Evolutionary conservation across 23 red algal genomes (phyloP), one percentile per base, ranked within the genome.

Genomic region (Gracilaria vermiculophylla): DNA sequence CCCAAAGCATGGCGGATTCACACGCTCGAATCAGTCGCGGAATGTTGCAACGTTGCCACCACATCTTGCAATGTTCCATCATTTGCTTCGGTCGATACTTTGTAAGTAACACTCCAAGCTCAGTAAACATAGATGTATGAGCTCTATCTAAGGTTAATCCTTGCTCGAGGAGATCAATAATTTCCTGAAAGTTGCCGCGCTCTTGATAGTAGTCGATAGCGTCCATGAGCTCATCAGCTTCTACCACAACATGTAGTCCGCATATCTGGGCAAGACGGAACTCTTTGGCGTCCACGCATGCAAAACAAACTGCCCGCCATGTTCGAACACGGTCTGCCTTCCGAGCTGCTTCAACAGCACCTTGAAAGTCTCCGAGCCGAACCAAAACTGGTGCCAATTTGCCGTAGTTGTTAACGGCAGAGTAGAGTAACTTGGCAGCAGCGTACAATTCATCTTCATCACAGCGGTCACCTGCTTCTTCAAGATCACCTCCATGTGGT

Each of bases 21-120:
- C 87, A 91, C 13, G 97, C 92, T 39, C 90, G 90, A 49, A 99
- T 92, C 36, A 95, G 71, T 17, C 92, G 80, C 12, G 93, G 92
- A 42, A 99, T 76, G 75, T 91, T 95, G 76, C 91, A 94, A 48
- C 89, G 80, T 57, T 92, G 89, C 97, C 92, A 95, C 92, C 92
- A 99, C 92, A 99, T 94, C 83, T 95, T 94, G 58, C 92, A 86
- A 48, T 99, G 92, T 6, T 99, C 97, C 69, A 96, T 92, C 67
- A 99, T 71, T 51, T 86, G 83, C 29, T 90, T 81, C 24, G 36
- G 41, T 78, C 92, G 76, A 64, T 99, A 95, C 73, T 99, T 99
- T 25, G 89, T 91, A 14, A 93, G 62, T 10, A 99, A 52, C 23
- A 99, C 94, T 44, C 92, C 97, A 21, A 95, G 88, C 76, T 99